Percentiles rank a stretch among this genome's conserved stretches.
Evolutionary conservation across 2,329 filamentous ascomycete genomes (phyloP).

Genomic region (Fusarium austroafricanum): DNA sequence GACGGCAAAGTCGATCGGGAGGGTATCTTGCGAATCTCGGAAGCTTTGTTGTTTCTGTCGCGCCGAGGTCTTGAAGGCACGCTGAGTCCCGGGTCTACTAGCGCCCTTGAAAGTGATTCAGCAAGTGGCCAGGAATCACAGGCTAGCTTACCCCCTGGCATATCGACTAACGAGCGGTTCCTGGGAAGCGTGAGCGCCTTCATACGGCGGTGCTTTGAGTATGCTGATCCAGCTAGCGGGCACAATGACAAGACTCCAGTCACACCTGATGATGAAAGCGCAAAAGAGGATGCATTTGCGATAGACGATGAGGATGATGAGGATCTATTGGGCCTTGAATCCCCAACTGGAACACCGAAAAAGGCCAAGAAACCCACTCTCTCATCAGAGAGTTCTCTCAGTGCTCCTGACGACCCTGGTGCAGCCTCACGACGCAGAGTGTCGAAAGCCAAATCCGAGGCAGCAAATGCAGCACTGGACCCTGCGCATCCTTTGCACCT

Average conservation of each 20-base stretch:
- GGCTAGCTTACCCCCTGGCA: slow-evolving; percentile 58
- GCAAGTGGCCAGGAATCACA: slow-evolving; percentile 49
- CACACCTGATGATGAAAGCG: slow-evolving; percentile 37
- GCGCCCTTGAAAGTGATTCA: slow-evolving; percentile 58
- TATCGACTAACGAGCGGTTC: slow-evolving; percentile 85
- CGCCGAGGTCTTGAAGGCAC: slow-evolving; percentile 85
- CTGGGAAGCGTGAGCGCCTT: slow-evolving; percentile 94
- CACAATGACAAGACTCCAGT: slow-evolving; percentile 54
- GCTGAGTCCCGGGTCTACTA: slow-evolving; percentile 73
- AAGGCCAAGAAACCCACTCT: slow-evolving; percentile 57
- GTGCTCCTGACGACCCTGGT: slow-evolving; percentile 26
- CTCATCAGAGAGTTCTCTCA: slow-evolving; percentile 51
- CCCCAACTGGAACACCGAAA: slow-evolving; percentile 56
- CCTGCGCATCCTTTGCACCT: slow-evolving; percentile 94
- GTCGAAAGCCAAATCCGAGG: slow-evolving; percentile 76
- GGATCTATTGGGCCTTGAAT: slow-evolving; percentile 71
- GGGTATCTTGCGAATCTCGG: slow-evolving; percentile 93
- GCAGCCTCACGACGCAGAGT: slow-evolving; percentile 51
- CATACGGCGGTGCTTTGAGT: slow-evolving; percentile 96
- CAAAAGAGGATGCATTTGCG: slow-evolving; percentile 68
- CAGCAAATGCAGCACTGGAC: slow-evolving; percentile 90
- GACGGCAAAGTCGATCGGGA: slow-evolving; percentile 95
- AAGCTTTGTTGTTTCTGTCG: slow-evolving; percentile 92
- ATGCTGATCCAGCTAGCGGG: slow-evolving; percentile 85
- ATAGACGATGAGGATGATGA: slow-evolving; percentile 83